Percentiles rank a stretch among this genome's conserved stretches.
phyloP scores from a whole-genome alignment of 805 yeast genomes.

The Cyberlindnera xishuangbannaensis region DNA sequence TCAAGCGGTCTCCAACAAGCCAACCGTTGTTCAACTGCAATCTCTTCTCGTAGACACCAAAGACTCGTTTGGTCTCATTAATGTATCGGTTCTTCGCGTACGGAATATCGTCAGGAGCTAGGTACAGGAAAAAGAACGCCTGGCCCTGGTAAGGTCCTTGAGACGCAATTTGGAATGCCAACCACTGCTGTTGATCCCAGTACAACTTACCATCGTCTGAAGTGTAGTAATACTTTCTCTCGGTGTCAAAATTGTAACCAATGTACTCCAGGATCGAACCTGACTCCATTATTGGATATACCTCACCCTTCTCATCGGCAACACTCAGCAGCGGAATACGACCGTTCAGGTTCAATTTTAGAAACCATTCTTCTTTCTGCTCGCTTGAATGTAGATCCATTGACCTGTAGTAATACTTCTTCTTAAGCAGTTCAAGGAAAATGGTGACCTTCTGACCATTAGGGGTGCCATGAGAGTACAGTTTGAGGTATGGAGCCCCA shows the following conservation, averaged over 20 bases:
- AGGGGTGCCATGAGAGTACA: constrained; percentile 39
- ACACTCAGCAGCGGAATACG: constrained; percentile 51
- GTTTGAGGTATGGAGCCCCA: constrained; percentile 38
- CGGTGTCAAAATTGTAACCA: constrained; percentile 55
- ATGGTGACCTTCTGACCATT: constrained; percentile 36
- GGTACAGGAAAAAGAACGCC: constrained; percentile 39
- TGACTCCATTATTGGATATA: constrained; percentile 45
- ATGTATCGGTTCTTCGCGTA: constrained; percentile 48
- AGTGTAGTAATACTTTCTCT: constrained; percentile 35
- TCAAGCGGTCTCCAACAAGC: constrained; percentile 53
- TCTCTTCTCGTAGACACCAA: constrained; percentile 48
- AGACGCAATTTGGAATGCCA: constrained; percentile 53
- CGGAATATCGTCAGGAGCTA: constrained; percentile 45
- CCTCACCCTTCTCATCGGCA: constrained; percentile 33
- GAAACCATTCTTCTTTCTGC: constrained; percentile 53
- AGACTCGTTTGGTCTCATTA: constrained; percentile 47
- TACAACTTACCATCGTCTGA: constrained; percentile 34
- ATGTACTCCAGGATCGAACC: constrained; percentile 58
- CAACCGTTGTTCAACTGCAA: constrained; percentile 46
- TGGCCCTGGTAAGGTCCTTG: constrained; percentile 64
- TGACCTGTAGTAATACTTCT: constrained; percentile 29
- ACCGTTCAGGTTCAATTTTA: constrained; percentile 56
- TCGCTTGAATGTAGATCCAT: constrained; percentile 38
- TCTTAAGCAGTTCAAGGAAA: constrained; percentile 28
- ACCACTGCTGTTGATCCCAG: constrained; percentile 48